Evolutionary conservation across 306 rosid species (phyloP), one percentile per base, ranked within the genome.

Genomic region (Neltuma alba): DNA sequence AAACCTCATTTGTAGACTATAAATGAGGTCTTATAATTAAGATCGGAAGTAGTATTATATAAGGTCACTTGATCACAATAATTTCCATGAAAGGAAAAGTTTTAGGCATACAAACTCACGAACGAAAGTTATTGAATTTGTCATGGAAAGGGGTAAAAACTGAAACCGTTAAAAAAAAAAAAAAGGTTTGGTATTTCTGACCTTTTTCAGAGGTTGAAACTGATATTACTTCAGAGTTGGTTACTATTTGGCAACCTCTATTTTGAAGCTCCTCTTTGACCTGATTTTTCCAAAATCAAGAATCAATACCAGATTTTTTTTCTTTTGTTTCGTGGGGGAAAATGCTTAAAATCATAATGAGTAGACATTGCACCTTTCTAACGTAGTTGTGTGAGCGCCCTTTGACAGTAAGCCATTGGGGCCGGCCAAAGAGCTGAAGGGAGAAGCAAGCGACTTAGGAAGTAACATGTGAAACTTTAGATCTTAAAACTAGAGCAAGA

Each of bases 401-500:
- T 84, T 79, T 85, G 38, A 92, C 89, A 20, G 99, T 95, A 21
- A 92, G 89, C 99, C 99, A 95, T 47, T 95, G 97, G 57, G 99
- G 99, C 65, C 96, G 92, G 45, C 91, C 94, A 81, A 92, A 87
- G 81, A 95, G 84, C 99, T 95, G 83, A 47, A 81, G 25, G 75
- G 63, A 54, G 63, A 62, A 68, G 20, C 64, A 75, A 78, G 75
- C n/a, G 70, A 75, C 36, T 67, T 48, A 82, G 58, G 7, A 82
- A 54, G 6, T 21, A 38, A 75, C 63, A 28, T 44, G 27, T 42
- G 27, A 21, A 21, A 8, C 40, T 44, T 71, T 47, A 41, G 76
- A 81, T 54, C 18, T 64, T 7, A 65, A 31, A 81, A 69, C 16
- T 60, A 14, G 25, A 45, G 48, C 70, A 73, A 37, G 61, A 30